phyloP scores from a whole-genome alignment of 2,329 filamentous ascomycete genomes.

The Pezicula rhizophila region DNA sequence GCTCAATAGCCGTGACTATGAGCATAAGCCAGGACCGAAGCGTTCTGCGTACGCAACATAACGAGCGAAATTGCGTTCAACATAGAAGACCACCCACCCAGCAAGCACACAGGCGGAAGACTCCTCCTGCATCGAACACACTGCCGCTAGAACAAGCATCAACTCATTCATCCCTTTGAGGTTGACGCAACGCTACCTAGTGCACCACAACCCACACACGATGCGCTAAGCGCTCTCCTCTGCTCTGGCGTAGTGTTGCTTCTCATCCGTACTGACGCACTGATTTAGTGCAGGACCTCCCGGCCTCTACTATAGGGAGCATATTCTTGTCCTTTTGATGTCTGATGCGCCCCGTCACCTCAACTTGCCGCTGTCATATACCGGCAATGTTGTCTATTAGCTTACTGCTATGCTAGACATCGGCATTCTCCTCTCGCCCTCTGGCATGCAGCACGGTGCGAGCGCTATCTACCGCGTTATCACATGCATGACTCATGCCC shows the following conservation, averaged over 20 bases:
- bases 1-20: neutral
- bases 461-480: slow-evolving; percentile 7
- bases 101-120: slow-evolving; percentile 1
- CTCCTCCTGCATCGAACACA: neutral
- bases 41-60: slow-evolving; percentile 6
- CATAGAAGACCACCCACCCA: slow-evolving; percentile 12
- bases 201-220: slow-evolving; percentile 9
- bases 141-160: neutral
- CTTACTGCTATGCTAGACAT: slow-evolving; percentile 2
- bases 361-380: slow-evolving; percentile 4
- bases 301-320: slow-evolving; percentile 1
- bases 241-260: slow-evolving; percentile 9
- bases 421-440: slow-evolving; percentile 3
- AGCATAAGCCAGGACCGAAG: slow-evolving; percentile 5
- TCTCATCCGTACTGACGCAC: slow-evolving; percentile 7
- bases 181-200: slow-evolving; percentile 7
- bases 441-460: slow-evolving; percentile 4
- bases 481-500: neutral
- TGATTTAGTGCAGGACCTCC: neutral
- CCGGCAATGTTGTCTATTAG: slow-evolving; percentile 11
- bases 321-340: slow-evolving; percentile 9
- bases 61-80: slow-evolving; percentile 7
- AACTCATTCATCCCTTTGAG: slow-evolving; percentile 5
- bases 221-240: slow-evolving; percentile 8
- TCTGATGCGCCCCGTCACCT: slow-evolving; percentile 9